Conservation (phyloP, 352 stramenopile genomes). For the Phytopythium aichiense region DNA sequence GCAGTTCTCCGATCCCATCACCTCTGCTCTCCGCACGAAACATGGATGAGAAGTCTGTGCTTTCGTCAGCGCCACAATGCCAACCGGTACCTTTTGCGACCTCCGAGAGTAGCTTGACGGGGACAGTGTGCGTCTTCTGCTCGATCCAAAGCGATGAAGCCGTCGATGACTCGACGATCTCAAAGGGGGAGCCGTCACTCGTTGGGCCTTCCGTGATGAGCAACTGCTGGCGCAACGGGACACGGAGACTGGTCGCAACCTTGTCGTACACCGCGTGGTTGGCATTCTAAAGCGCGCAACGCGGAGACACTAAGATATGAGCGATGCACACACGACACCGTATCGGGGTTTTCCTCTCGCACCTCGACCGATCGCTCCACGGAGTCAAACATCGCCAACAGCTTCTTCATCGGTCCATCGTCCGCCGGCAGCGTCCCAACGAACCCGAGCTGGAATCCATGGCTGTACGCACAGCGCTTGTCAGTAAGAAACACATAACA, state of each 20-base stretch:
- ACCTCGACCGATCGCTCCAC: neutral
- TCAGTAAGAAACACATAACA: neutral
- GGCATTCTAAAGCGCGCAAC: neutral
- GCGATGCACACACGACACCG: neutral
- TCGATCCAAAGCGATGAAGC: neutral
- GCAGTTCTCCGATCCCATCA: constrained; percentile 35
- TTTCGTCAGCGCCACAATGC: too few species aligned
- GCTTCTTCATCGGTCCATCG: neutral
- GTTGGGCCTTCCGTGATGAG: neutral
- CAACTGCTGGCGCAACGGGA: constrained; percentile 4
- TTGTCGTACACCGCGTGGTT: neutral
- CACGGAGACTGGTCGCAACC: neutral
- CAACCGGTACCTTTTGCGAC: constrained; percentile 14
- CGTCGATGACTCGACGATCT: neutral
- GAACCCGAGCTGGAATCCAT: constrained; percentile 32
- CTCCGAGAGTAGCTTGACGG: constrained; percentile 8
- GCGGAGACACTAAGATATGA: neutral
- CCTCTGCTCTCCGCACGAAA: constrained; percentile 11
- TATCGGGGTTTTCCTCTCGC: neutral
- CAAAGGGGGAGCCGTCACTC: neutral
- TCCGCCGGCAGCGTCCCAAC: constrained; percentile 16
- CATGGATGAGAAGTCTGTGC: neutral
- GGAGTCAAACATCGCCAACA: constrained; percentile 19
- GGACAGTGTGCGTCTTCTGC: neutral
- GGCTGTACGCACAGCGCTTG: constrained; percentile 8